Base-by-base conservation (phyloP, 2,329 filamentous ascomycete species). In the Hymenoscyphus occultus region DNA sequence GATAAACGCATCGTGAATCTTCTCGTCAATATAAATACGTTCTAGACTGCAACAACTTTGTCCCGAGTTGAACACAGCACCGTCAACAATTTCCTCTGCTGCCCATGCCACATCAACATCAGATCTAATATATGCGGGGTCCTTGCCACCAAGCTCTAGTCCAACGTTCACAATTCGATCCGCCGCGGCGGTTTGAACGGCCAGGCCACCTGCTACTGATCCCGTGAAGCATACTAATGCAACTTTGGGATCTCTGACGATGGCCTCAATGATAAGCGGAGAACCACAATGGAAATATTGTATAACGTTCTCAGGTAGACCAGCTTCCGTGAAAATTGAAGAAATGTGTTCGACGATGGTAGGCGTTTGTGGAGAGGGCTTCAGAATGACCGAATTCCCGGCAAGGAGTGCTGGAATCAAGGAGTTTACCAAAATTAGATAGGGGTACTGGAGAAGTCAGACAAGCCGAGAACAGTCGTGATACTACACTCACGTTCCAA, bases 41-140 rank as follows among this genome's bases (percentile, higher is more conserved):
- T 98, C 94, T 62, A 98, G 83, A 31, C 92, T 91, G 79, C 94
- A 98, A 82, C 94, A 98, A 76, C 92, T 96, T 81, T 98, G 94
- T n/a, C 94, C 94, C 61, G 93, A 97, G 80, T 98, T 98, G 83
- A 98, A 98, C 64, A 98, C 83, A n/a, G 93, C 89, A 22, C 94
- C 94, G 72, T 98, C 94, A 14, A 98, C 92, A 73, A 98, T 95
- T 78, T 97, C 93, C 71, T 91, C 93, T 0, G 94, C 94, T 0
- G 90, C 93, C 94, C 93, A 97, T 59, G 87, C 86, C 59, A 96
- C 78, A 75, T 98, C 93, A 1, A 97, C 92, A 73, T 98, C 94
- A 6, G 81, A 82, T 66, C 94, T 84, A 63, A 98, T 84, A 74
- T 97, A 98, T 31, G 94, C 94, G 4, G 94, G 92, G 76, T 98